phyloP scores from a whole-genome alignment of 2,329 filamentous ascomycete genomes.

The Cordyceps cateniannulata region DNA sequence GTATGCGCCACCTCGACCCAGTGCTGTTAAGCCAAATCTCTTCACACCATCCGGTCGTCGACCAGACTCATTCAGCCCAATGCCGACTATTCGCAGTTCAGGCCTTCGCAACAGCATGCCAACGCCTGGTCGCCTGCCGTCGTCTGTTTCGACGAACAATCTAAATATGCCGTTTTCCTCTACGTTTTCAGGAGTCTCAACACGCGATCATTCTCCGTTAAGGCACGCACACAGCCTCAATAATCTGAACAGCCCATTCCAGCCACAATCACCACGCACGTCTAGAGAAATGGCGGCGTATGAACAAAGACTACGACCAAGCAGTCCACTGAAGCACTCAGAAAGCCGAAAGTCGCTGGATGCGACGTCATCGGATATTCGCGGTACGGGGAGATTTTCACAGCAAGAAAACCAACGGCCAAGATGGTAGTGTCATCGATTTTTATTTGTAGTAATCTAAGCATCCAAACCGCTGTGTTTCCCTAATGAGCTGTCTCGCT shows the following conservation, averaged over 20 bases:
- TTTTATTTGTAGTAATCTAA: background rate
- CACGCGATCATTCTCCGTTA: conserved; percentile 74
- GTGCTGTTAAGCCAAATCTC: conserved; percentile 32
- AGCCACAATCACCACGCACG: conserved; percentile 45
- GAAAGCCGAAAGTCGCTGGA: conserved; percentile 24
- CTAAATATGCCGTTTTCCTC: conserved; percentile 10
- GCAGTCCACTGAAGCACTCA: conserved; percentile 35
- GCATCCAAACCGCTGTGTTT: background rate
- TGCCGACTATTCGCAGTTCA: conserved; percentile 23
- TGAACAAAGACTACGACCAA: conserved; percentile 40
- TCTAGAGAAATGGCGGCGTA: conserved; percentile 55
- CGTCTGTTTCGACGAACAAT: conserved; percentile 20
- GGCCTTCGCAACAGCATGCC: conserved; percentile 30
- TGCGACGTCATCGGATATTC: background rate
- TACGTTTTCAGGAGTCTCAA: conserved; percentile 56
- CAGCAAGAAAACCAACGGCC: conserved; percentile 1
- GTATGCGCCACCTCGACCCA: conserved; percentile 28
- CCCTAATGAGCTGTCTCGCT: background rate
- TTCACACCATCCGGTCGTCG: conserved; percentile 36
- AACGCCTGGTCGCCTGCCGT: conserved; percentile 22
- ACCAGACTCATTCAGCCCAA: conserved; percentile 29
- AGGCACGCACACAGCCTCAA: conserved; percentile 66
- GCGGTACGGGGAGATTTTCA: background rate
- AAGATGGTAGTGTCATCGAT: conserved; percentile 1
- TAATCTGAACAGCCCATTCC: conserved; percentile 39